phyloP scores from a whole-genome alignment of 495 filamentous ascomycete species.

The Hypoxylon subgilvum region DNA sequence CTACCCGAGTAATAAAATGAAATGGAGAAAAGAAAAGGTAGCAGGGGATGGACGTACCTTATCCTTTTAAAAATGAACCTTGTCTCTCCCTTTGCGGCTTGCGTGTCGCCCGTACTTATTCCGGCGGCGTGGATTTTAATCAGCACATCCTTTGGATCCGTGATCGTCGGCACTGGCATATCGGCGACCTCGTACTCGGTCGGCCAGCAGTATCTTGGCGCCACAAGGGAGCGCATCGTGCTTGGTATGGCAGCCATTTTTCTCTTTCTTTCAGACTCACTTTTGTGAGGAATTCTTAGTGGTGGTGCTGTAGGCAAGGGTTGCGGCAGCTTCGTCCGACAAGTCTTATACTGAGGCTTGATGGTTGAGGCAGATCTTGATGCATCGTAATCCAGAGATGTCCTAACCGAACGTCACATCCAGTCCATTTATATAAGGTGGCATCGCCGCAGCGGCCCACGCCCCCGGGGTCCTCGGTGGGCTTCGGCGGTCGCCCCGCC shows the following conservation, averaged over 20 bases:
- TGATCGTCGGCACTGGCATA: slow-evolving; percentile 52
- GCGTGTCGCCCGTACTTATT: slow-evolving; percentile 59
- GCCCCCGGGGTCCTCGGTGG: neutral
- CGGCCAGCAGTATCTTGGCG: slow-evolving; percentile 50
- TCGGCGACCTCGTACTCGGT: slow-evolving; percentile 50
- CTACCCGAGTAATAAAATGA: neutral
- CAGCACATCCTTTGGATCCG: slow-evolving; percentile 52
- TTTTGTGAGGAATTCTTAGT: too few relatives aligned
- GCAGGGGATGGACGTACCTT: slow-evolving; percentile 25
- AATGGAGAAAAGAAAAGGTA: neutral
- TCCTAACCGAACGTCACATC: neutral
- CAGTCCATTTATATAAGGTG: neutral
- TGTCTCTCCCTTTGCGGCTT: slow-evolving; percentile 45
- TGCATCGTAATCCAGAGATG: too few relatives aligned
- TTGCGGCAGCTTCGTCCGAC: too few relatives aligned
- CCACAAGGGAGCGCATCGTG: slow-evolving; percentile 57
- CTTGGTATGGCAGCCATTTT: slow-evolving; percentile 26
- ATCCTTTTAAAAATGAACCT: slow-evolving; percentile 24
- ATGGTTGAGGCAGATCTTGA: too few relatives aligned
- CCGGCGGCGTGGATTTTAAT: slow-evolving; percentile 58
- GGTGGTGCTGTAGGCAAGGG: too few relatives aligned
- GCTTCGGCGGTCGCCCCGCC: slow-evolving; percentile 26
- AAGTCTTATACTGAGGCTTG: too few relatives aligned
- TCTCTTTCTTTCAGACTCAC: neutral
- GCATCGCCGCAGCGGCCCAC: neutral